These are phyloP conservation scores for Nectriaceae sp. DNA, from an alignment of 2,329 filamentous ascomycete species.

Conservation along the genomic window DNA sequence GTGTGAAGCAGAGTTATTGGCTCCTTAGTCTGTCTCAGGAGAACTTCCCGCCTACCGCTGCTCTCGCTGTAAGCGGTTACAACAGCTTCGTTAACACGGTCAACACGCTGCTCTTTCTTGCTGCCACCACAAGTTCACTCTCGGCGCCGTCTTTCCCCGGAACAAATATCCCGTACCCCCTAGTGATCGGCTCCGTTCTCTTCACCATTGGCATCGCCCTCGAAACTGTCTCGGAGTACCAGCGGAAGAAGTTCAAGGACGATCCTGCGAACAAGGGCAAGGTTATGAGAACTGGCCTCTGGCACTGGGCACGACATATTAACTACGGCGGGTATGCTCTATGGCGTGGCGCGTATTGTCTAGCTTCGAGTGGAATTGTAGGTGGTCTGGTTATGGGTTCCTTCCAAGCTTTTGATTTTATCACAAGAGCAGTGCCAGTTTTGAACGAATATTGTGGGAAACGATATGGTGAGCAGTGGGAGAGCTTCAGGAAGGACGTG, in stretches of 20 bases:
- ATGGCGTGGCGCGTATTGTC: conserved; percentile 34
- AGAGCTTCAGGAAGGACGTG: conserved; percentile 39
- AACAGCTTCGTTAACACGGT: conserved; percentile 58
- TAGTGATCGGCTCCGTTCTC: conserved; percentile 50
- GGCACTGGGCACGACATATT: conserved; percentile 41
- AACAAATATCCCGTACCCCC: conserved; percentile 21
- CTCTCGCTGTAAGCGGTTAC: conserved; percentile 47
- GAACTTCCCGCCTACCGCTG: conserved; percentile 46
- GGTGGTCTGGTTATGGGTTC: conserved; percentile 32
- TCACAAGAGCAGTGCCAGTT: conserved; percentile 30
- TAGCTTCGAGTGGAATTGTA: conserved; percentile 39
- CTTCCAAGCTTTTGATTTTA: conserved; percentile 34
- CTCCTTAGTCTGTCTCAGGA: conserved; percentile 48
- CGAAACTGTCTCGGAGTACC: conserved; percentile 58
- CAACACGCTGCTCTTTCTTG: conserved; percentile 56
- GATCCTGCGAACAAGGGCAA: conserved; percentile 38
- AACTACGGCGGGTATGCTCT: conserved; percentile 43
- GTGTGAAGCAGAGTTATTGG: conserved; percentile 60
- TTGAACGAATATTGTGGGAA: conserved; percentile 40
- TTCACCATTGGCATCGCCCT: conserved; percentile 54
- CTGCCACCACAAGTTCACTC: conserved; percentile 45
- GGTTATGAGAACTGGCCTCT: conserved; percentile 40
- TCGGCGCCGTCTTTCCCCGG: conserved; percentile 22
- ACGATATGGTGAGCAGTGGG: conserved; percentile 42
- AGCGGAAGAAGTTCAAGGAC: conserved; percentile 49